These are phyloP conservation scores for Tuber borchii DNA, from an alignment of 495 filamentous ascomycete genomes.

Conservation along the genomic window DNA sequence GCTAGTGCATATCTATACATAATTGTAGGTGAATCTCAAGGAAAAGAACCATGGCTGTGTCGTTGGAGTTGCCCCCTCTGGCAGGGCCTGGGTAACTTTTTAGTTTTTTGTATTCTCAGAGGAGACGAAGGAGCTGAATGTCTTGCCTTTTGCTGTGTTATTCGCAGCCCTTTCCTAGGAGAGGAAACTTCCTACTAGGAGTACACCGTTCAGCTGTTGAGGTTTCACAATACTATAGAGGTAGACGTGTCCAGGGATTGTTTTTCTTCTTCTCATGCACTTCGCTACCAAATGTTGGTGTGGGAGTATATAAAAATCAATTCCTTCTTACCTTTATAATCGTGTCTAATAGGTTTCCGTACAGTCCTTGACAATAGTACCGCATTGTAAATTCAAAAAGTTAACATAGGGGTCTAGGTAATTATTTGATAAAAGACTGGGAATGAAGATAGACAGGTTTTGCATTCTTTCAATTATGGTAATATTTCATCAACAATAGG, in stretches of 20 bases:
- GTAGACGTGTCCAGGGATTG: neutral
- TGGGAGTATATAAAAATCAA: neutral
- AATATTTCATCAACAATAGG: too few relatives aligned
- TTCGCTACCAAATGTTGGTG: neutral
- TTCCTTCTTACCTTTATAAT: neutral
- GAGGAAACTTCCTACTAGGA: neutral
- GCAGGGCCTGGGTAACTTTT: neutral
- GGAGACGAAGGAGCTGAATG: neutral
- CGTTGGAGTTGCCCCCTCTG: neutral
- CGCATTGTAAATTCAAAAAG: too few relatives aligned
- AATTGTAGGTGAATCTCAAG: neutral
- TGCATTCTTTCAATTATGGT: too few relatives aligned
- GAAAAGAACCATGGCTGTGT: neutral
- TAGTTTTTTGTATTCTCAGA: neutral
- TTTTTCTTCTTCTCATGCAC: neutral
- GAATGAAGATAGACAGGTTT: too few relatives aligned
- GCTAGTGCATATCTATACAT: neutral
- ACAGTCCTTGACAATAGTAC: too few relatives aligned
- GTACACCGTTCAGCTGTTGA: neutral
- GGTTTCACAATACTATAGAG: neutral
- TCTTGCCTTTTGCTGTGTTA: neutral
- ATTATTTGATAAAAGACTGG: too few relatives aligned
- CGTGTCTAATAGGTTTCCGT: too few relatives aligned
- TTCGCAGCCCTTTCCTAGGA: neutral
- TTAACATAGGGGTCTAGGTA: too few relatives aligned